Base-by-base conservation (phyloP, 192 early-diverging fungal species). In the Podila minutissima region DNA sequence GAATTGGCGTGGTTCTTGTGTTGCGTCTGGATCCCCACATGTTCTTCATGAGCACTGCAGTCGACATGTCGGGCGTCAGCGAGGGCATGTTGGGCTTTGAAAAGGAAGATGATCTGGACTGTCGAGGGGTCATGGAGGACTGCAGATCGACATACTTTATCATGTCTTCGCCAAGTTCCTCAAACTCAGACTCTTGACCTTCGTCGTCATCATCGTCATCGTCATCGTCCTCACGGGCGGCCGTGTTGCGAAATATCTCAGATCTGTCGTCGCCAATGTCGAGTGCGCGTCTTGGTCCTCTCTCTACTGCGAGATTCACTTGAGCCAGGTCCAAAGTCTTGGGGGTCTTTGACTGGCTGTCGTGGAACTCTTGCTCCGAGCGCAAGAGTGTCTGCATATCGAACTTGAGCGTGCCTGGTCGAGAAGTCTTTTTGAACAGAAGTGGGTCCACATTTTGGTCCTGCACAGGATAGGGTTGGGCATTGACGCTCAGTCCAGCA, bases 101-200 rank as follows among this genome's bases (percentile, higher is more conserved):
- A 13, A 68, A 62, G 0, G 70, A 72, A 8, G 69, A n/a, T 3
- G 76, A 67, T 29, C 70, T 11, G 3, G 76, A 67, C 5, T 79
- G 70, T 12, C 77, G 28, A 31, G 70, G 76, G 0, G 60, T 62
- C 17, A 81, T 57, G 29, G 66, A 73, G 1, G 77, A 51, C 59
- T 81, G 66, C 29, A 81, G 67, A 4, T 81, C 71, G 20, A 81
- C 77, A 60, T 64, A 81, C 35, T 81, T 81, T 62, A 81, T 81
- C 77, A 81, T 81, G 24, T 81, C 77, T 37, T 81, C 77, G 31
- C 77, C 77, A 11, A 81, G 67, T 20, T 81, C 71, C 55, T 70
- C 63, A 58, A 79, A 79, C 51, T 79, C 76, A 13, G 76, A 79
- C 35, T 79, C 76, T 51, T 79, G 66, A 28, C 70, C 70, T 15